These are phyloP conservation scores for Nematocida sp. DNA, from an alignment of 371 early-diverging fungal genomes.

Conservation along the genomic window DNA sequence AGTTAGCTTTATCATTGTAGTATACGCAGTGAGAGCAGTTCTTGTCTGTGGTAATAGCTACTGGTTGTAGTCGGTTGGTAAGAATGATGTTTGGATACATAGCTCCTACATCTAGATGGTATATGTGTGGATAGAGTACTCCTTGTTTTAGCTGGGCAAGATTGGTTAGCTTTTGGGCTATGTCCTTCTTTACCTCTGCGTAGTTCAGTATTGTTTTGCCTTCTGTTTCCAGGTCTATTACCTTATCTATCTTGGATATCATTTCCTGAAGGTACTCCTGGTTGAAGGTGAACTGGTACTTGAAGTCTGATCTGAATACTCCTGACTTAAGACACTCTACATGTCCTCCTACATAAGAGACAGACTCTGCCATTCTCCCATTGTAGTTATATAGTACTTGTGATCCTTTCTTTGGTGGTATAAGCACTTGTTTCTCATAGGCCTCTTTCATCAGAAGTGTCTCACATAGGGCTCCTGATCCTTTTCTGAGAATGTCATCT, in stretches of 20 bases:
- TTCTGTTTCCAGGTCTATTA: constrained; percentile 35
- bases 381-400: constrained; percentile 73
- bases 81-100: constrained; percentile 99
- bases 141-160: constrained; percentile 69
- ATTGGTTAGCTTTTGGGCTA: constrained; percentile 56
- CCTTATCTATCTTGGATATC: constrained; percentile 74
- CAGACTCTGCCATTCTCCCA: constrained; percentile 80
- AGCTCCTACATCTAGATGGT: constrained; percentile 97
- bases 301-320: constrained; percentile 89
- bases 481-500: constrained; percentile 87
- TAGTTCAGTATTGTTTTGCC: constrained; percentile 27
- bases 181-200: constrained; percentile 32
- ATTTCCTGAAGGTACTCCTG: constrained; percentile 69
- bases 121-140: constrained; percentile 78
- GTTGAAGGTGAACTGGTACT: constrained; percentile 74
- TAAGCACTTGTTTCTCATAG: constrained; percentile 68
- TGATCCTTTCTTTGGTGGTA: constrained; percentile 87
- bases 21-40: constrained; percentile 88
- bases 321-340: constrained; percentile 96
- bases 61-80: constrained; percentile 94
- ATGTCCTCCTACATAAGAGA: constrained; percentile 96
- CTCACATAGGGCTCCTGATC: constrained; percentile 95
- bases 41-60: constrained; percentile 81
- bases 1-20: constrained; percentile 73
- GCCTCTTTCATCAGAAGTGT: constrained; percentile 88